Conservation (phyloP, 2,329 filamentous ascomycete species). For the Phyllosticta paracitricarpa region DNA sequence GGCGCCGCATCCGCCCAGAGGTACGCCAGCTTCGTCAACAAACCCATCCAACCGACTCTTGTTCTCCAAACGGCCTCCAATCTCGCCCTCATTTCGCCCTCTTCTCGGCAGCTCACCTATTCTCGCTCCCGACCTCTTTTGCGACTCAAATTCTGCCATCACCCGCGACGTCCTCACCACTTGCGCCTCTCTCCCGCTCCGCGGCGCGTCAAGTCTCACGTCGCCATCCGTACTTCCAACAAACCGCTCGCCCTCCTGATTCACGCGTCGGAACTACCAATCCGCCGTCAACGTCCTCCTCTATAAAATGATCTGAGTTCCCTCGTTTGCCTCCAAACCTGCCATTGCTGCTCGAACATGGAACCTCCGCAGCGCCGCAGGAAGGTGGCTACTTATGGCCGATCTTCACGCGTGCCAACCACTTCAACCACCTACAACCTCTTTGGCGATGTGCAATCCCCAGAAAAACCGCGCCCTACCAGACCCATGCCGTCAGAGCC, state of each 20-base stretch:
- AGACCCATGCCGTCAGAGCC: conserved; percentile 1
- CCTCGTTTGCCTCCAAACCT: neutral
- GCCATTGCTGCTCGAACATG: conserved; percentile 1
- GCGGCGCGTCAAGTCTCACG: neutral
- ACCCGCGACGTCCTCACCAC: neutral
- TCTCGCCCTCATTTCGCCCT: neutral
- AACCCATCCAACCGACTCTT: neutral
- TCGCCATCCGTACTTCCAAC: neutral
- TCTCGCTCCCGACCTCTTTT: neutral
- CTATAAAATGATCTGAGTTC: neutral
- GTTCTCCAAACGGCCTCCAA: neutral
- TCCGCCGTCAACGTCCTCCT: neutral
- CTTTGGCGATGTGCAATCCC: conserved; percentile 22
- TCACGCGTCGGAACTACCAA: neutral
- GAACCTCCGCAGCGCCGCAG: conserved; percentile 21
- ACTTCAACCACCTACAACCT: conserved; percentile 12
- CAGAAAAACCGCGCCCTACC: conserved; percentile 22
- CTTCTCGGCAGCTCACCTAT: neutral
- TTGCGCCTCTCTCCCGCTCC: neutral
- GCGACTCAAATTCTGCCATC: neutral
- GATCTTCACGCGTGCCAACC: conserved; percentile 19
- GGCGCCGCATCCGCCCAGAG: neutral
- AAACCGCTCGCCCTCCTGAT: neutral
- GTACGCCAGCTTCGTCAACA: neutral
- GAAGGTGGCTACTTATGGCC: conserved; percentile 30